Evolutionary conservation across 306 rosid genomes (phyloP), one percentile per base, ranked within the genome.

Genomic region (Dryas alaskensis): DNA sequence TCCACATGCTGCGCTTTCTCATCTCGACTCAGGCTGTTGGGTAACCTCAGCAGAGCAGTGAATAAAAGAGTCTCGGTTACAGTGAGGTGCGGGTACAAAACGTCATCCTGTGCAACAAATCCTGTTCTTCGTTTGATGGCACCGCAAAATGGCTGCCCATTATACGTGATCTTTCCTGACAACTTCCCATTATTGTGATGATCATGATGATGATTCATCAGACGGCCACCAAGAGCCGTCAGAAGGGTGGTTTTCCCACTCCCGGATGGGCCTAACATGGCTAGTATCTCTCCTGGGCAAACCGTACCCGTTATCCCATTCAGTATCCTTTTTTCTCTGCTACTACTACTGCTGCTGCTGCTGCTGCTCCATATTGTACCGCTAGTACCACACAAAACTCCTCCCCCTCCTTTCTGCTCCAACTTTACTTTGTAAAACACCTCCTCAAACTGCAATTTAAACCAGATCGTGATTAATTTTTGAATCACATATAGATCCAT

Each of bases 201-300:
- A 60, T 31, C 37, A 31, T 31, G 37, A 31, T 31, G 37, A 31
- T 31, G 37, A 31, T 31, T 31, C 37, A 31, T 60, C 63, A 94
- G 89, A 13, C 97, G 95, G 81, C 99, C 99, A 8, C 97, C 97
- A 6, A 94, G 94, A 19, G 99, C 96, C 0, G 99, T 94, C 0
- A 94, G 87, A 52, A 94, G 99, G 57, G 99, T 92, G 51, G 99
- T 94, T 67, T 94, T 94, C 39, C 99, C 99, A 57, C 99, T 94
- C 2, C 99, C 99, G 2, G 99, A 94, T 17, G 99, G 99, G 1
- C 99, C 99, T 46, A 94, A 69, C 99, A 94, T 88, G 22, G 99
- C 99, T 4, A 94, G 92, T 58, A 94, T 86, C 78, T 94, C 99
- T 46, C 99, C 99, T 4, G 99, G 99, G 72, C 81, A 88, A 10